These are phyloP conservation scores for Talaromyces piceae DNA, from an alignment of 2,329 filamentous ascomycete species.

Conservation along the genomic window DNA sequence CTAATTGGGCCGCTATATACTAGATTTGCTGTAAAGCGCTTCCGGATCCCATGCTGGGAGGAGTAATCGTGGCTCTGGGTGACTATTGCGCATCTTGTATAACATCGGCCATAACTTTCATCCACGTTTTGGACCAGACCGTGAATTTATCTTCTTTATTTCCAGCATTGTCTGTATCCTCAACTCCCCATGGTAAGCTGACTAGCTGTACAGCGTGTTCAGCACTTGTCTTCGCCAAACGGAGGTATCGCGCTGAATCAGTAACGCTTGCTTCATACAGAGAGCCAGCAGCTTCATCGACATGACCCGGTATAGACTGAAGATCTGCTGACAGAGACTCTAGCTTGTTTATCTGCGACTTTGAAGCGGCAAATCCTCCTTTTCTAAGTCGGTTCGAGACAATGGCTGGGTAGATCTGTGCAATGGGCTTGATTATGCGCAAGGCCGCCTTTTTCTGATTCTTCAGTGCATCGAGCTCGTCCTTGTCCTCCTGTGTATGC, in stretches of 20 bases:
- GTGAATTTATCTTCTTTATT: slow-evolving; percentile 66
- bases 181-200: slow-evolving; percentile 55
- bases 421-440: slow-evolving; percentile 36
- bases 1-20: slow-evolving; percentile 5
- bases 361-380: slow-evolving; percentile 15
- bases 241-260: slow-evolving; percentile 26
- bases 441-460: slow-evolving; percentile 35
- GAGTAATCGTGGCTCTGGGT: too few species aligned
- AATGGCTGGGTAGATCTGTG: slow-evolving; percentile 38
- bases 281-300: slow-evolving; percentile 41
- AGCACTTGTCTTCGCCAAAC: slow-evolving; percentile 37
- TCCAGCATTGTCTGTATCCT: slow-evolving; percentile 45
- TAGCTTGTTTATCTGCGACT: slow-evolving; percentile 20
- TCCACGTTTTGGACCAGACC: slow-evolving; percentile 60
- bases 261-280: slow-evolving; percentile 36
- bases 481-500: slow-evolving; percentile 16
- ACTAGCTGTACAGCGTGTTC: slow-evolving; percentile 65
- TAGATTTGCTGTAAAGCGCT: too few species aligned
- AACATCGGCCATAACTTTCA: slow-evolving; percentile 37
- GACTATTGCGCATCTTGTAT: slow-evolving; percentile 23
- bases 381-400: slow-evolving; percentile 35
- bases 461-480: slow-evolving; percentile 26
- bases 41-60: too few species aligned
- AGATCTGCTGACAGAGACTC: slow-evolving; percentile 29
- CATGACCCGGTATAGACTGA: slow-evolving; percentile 31